A percentile compares a stretch with the other conserved stretches of the same genome.
phyloP scores from a whole-genome alignment of 805 yeast species.

The Nakazawaea ambrosiae region DNA sequence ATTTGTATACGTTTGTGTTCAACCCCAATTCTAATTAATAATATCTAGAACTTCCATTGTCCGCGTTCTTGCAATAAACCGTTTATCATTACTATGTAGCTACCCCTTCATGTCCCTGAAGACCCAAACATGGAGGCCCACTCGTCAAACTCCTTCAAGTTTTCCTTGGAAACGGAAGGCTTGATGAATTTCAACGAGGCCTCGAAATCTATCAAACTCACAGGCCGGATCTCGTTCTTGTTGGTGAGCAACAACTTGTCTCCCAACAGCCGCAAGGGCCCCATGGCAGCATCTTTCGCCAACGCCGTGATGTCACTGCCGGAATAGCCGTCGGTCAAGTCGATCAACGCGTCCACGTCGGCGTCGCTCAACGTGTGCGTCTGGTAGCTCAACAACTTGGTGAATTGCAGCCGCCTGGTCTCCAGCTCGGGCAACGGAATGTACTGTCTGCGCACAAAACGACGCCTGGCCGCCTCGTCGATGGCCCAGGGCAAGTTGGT shows the following conservation, averaged over 20 bases:
- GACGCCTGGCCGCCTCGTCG: slow-evolving; percentile 93
- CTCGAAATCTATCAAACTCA: slow-evolving; percentile 65
- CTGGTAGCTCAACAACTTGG: slow-evolving; percentile 62
- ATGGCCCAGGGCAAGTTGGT: slow-evolving; percentile 96
- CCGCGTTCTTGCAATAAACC: no score
- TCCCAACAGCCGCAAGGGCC: slow-evolving; percentile 86
- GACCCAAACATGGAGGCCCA: slow-evolving; percentile 89
- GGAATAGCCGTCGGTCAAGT: slow-evolving; percentile 75
- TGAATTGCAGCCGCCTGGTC: slow-evolving; percentile 67
- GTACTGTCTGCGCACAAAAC: slow-evolving; percentile 87
- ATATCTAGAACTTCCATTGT: no score
- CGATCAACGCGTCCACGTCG: slow-evolving; percentile 55
- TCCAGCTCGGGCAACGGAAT: slow-evolving; percentile 90
- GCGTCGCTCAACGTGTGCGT: slow-evolving; percentile 58
- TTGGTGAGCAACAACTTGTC: slow-evolving; percentile 67
- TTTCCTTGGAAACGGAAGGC: slow-evolving; percentile 84
- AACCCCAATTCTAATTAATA: no score
- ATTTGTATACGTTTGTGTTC: no score
- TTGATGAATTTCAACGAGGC: slow-evolving; percentile 72
- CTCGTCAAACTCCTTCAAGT: slow-evolving; percentile 70
- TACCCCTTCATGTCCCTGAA: slow-evolving; percentile 53
- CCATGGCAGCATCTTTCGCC: slow-evolving; percentile 98
- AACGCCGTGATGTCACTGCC: slow-evolving; percentile 90
- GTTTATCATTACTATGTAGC: no score
- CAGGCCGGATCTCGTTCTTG: slow-evolving; percentile 72